These are phyloP conservation scores for Botrytis fabae DNA, from an alignment of 2,329 filamentous ascomycete genomes.

Conservation along the genomic window DNA sequence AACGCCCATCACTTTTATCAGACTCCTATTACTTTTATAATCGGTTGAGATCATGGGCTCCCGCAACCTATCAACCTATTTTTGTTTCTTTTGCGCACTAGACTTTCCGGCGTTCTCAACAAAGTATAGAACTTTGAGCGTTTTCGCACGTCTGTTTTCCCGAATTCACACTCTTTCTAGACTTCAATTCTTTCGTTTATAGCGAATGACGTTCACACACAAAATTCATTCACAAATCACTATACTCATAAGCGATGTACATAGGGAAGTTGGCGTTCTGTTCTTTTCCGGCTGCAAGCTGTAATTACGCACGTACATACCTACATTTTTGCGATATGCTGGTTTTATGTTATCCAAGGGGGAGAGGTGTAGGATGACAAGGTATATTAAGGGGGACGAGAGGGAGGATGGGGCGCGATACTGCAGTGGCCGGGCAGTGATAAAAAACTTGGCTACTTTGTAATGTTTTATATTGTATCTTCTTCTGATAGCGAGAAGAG, in stretches of 20 bases:
- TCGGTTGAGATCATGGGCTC: constrained; percentile 6
- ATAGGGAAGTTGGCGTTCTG: constrained; percentile 7
- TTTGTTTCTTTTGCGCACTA: constrained; percentile 15
- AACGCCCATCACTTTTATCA: constrained; percentile 8
- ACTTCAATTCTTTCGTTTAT: constrained; percentile 14
- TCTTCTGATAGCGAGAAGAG: constrained; percentile 1
- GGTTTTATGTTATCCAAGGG: background rate
- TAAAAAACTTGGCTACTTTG: constrained; percentile 7
- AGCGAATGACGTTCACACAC: constrained; percentile 3
- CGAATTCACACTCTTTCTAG: constrained; percentile 9
- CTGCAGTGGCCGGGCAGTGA: constrained; percentile 2
- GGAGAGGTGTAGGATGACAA: background rate
- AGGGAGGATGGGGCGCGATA: background rate
- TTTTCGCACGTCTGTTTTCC: background rate
- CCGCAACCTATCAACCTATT: background rate
- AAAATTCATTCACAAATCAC: constrained; percentile 3
- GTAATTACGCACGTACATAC: constrained; percentile 9
- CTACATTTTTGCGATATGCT: constrained; percentile 2
- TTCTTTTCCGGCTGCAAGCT: constrained; percentile 4
- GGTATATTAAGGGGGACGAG: background rate
- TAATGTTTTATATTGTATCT: constrained; percentile 21
- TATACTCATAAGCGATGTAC: constrained; percentile 14
- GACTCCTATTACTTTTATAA: constrained; percentile 1
- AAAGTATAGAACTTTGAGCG: constrained; percentile 5
- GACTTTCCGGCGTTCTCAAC: constrained; percentile 4